Conservation (phyloP, 768 basidiomycete genomes). For the Multifurca ochricompacta region DNA sequence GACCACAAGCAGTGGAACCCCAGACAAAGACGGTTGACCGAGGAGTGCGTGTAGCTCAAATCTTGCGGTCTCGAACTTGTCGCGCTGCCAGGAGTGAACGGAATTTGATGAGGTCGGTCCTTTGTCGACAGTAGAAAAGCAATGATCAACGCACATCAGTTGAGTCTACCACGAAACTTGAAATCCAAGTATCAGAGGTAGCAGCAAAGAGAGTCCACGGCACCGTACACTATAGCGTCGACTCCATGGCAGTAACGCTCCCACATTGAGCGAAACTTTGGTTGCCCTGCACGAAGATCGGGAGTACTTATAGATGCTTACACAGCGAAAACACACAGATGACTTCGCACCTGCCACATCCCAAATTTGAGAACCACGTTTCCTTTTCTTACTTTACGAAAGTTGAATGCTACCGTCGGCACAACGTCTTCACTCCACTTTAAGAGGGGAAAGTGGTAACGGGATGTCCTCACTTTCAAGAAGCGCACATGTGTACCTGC, state of each 20-base stretch:
- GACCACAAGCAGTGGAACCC: constrained; percentile 79
- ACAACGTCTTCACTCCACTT: constrained; percentile 97
- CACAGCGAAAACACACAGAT: not conserved
- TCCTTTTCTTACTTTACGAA: constrained; percentile 80
- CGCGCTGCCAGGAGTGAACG: constrained; percentile 43
- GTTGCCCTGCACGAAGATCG: constrained; percentile 51
- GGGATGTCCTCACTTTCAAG: not conserved
- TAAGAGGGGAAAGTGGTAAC: not conserved
- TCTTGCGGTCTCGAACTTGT: constrained; percentile 74
- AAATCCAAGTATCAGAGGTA: not conserved
- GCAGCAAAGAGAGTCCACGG: not conserved
- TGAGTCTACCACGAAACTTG: constrained; percentile 89
- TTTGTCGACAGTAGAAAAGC: not conserved
- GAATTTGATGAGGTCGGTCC: not conserved
- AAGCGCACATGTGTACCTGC: constrained; percentile 39
- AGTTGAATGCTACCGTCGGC: constrained; percentile 90
- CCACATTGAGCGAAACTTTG: constrained; percentile 94
- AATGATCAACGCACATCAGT: constrained; percentile 53
- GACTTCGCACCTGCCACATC: constrained; percentile 73
- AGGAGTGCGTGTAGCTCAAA: constrained; percentile 82
- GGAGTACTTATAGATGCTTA: not conserved
- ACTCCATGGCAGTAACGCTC: constrained; percentile 90
- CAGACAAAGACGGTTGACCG: constrained; percentile 51
- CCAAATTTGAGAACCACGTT: constrained; percentile 90
- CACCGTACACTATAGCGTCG: constrained; percentile 79